phyloP scores from a whole-genome alignment of 2,329 filamentous ascomycete species.

The Pseudogymnoascus sp. region DNA sequence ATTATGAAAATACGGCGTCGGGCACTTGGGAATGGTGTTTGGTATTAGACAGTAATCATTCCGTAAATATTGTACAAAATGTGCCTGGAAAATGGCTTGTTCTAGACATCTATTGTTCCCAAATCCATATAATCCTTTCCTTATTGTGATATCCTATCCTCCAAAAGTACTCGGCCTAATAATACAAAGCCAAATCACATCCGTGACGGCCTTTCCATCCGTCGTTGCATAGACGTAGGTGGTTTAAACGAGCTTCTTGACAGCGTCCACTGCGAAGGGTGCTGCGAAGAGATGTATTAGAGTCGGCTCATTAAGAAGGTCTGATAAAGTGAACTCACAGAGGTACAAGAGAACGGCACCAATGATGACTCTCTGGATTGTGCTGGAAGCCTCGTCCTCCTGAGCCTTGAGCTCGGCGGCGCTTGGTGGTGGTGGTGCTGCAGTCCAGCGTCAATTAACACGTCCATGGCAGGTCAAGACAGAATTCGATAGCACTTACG shows the following conservation, averaged over 20 bases:
- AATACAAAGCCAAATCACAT: slow-evolving; percentile 5
- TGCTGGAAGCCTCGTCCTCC: slow-evolving; percentile 58
- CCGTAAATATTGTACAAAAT: slow-evolving; percentile 12
- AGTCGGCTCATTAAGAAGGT: neutral
- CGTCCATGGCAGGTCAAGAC: neutral
- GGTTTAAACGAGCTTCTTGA: slow-evolving; percentile 40
- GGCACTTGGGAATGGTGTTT: slow-evolving; percentile 6
- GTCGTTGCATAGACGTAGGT: neutral
- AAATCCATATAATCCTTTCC: slow-evolving; percentile 6
- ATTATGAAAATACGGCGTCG: slow-evolving; percentile 6
- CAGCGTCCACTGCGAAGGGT: slow-evolving; percentile 46
- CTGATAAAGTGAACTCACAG: slow-evolving; percentile 46
- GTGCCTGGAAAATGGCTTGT: neutral
- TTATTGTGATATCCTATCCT: neutral
- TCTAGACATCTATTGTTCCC: neutral
- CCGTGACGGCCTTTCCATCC: slow-evolving; percentile 5
- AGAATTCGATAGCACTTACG: slow-evolving; percentile 34
- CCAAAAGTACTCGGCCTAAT: slow-evolving; percentile 2
- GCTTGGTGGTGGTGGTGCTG: slow-evolving; percentile 57
- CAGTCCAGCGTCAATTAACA: slow-evolving; percentile 8
- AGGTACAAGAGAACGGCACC: slow-evolving; percentile 64
- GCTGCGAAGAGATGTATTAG: slow-evolving; percentile 32
- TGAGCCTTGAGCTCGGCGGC: slow-evolving; percentile 60
- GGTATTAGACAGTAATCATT: slow-evolving; percentile 6
- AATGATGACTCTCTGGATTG: slow-evolving; percentile 57